Evolutionary conservation across 164 flowering plant genomes (phyloP).

Genomic region (Macadamia tetraphylla): DNA sequence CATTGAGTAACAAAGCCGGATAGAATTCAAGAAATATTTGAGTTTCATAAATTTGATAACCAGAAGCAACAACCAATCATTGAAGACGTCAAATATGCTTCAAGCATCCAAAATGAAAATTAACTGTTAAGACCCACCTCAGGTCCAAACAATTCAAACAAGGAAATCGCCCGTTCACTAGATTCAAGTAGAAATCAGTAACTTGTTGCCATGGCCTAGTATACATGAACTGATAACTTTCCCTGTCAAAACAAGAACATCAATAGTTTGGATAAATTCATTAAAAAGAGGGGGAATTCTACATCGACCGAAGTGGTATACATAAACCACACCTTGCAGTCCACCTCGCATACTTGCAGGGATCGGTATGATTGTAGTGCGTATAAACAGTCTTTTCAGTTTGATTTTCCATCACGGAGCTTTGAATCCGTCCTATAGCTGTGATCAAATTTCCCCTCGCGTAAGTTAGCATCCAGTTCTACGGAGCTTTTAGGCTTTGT

Average conservation of each 20-base stretch:
- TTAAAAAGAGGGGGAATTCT: not conserved
- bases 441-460: slow-evolving; percentile 3
- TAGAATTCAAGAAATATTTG: no score
- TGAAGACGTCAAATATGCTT: no score
- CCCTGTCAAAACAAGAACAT: slow-evolving; percentile 34
- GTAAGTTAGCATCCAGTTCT: slow-evolving; percentile 5
- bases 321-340: slow-evolving; percentile 39
- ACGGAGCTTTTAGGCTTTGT: no score
- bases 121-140: slow-evolving; percentile 23
- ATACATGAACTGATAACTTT: slow-evolving; percentile 68
- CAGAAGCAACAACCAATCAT: no score
- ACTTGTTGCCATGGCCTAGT: slow-evolving; percentile 69
- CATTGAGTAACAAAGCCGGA: no score
- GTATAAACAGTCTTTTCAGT: slow-evolving; percentile 21
- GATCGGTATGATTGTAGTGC: slow-evolving; percentile 65
- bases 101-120: not conserved
- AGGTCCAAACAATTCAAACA: slow-evolving; percentile 36
- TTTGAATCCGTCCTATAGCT: slow-evolving; percentile 3
- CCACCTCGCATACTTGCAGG: slow-evolving; percentile 54
- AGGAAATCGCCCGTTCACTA: slow-evolving; percentile 39
- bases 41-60: no score
- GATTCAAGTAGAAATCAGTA: slow-evolving; percentile 49
- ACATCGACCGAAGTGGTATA: not conserved
- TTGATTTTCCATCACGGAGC: slow-evolving; percentile 21
- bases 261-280: not conserved